phyloP scores from a whole-genome alignment of 2,329 filamentous ascomycete genomes.

The Leptodontidium sp. region DNA sequence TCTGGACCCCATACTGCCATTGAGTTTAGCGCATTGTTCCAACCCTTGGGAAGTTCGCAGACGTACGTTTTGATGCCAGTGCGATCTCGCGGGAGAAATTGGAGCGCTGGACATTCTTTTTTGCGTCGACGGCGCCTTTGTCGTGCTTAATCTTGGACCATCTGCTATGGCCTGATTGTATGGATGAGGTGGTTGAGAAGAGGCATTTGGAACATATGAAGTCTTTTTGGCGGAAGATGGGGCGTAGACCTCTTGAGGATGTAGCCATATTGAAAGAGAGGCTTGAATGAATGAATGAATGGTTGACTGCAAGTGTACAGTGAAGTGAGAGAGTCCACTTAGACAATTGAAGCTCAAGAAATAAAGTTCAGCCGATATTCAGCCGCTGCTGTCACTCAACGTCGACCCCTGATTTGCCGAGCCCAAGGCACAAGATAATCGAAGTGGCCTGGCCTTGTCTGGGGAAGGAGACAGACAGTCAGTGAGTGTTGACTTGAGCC shows the following conservation, averaged over 20 bases:
- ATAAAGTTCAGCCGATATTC: constrained; percentile 28
- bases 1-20: constrained; percentile 76
- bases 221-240: constrained; percentile 27
- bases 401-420: constrained; percentile 24
- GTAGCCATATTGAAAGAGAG: constrained; percentile 37
- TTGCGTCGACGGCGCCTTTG: constrained; percentile 85
- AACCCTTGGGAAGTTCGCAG: constrained; percentile 5
- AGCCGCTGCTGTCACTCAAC: not conserved
- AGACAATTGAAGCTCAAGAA: constrained; percentile 1
- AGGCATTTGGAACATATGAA: constrained; percentile 42
- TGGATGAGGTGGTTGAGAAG: constrained; percentile 54
- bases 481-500: not conserved
- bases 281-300: not conserved
- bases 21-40: constrained; percentile 30
- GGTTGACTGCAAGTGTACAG: not conserved
- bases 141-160: constrained; percentile 98
- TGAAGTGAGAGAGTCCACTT: too few relatives aligned
- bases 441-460: constrained; percentile 18
- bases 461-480: constrained; percentile 9
- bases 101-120: constrained; percentile 76
- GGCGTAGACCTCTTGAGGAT: constrained; percentile 42
- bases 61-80: constrained; percentile 75
- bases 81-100: constrained; percentile 76
- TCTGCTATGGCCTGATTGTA: constrained; percentile 80
- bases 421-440: constrained; percentile 20